Conservation (phyloP, 75 land plant genomes). For the Picea glauca region DNA sequence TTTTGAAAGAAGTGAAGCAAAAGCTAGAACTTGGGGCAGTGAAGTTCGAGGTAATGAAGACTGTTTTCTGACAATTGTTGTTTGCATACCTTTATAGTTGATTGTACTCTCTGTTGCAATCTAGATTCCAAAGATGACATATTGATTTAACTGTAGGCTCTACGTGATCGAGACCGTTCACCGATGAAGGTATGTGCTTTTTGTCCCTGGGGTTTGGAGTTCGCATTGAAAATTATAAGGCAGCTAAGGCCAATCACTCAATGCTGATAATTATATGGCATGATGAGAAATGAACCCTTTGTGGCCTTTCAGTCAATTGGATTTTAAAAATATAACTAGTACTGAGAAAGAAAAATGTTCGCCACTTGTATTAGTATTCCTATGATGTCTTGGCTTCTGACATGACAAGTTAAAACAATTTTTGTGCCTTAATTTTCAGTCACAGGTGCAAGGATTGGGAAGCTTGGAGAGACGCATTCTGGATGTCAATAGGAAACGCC, state of each 20-base stretch:
- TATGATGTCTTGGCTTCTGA: neutral
- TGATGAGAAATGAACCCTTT: neutral
- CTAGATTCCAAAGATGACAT: neutral
- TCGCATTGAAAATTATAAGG: neutral
- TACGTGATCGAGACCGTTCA: slow-evolving; percentile 80
- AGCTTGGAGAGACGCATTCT: slow-evolving; percentile 82
- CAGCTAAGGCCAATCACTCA: neutral
- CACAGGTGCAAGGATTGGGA: slow-evolving; percentile 38
- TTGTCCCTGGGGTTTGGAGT: neutral
- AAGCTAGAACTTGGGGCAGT: slow-evolving; percentile 93
- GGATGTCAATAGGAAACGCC: slow-evolving; percentile 85
- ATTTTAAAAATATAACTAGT: neutral
- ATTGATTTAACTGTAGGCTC: slow-evolving; percentile 39
- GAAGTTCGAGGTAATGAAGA: slow-evolving; percentile 79
- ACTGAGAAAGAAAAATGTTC: neutral
- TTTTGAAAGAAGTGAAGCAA: slow-evolving; percentile 86
- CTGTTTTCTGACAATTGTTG: neutral
- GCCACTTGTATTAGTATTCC: neutral
- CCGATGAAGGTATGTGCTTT: slow-evolving; percentile 56
- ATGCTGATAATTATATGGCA: neutral
- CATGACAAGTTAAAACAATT: neutral
- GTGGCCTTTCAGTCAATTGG: neutral
- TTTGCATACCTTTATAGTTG: neutral
- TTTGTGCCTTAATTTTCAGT: slow-evolving; percentile 22
- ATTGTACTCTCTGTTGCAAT: neutral